Evolutionary conservation across 1,139 yeast genomes (phyloP), one percentile per base, ranked within the genome.

Genomic region (Sugiyamaella grinbergsii): DNA sequence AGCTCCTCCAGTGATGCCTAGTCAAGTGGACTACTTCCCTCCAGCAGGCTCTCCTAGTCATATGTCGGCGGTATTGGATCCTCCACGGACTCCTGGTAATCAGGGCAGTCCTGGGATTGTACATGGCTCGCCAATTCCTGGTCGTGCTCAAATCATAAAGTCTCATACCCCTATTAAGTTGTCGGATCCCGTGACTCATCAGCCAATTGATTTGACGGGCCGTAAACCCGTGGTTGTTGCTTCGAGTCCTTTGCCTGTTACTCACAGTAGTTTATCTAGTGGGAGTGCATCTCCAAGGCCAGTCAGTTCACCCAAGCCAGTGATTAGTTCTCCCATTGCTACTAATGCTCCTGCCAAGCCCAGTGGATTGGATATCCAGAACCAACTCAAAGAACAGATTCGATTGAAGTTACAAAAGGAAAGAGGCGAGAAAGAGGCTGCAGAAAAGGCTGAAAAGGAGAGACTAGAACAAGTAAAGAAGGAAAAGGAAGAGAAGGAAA

Each of bases 131-230:
- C 51, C 50, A 6, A 28, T 50, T n/a, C 46, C 54, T 18, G 45
- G 19, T 13, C 42, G 54, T 22, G 19, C 38, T 16, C 48, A 42
- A 13, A 54, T 59, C 8, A 37, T 45, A 22, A 58, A 59, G 49
- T 34, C 54, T 18, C 62, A 55, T 37, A 54, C 66, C 19, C 58
- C 65, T 13, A 60, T 62, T 54, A 61, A 58, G 51, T 53, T 62
- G 45, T 54, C 62, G 36, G 66, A 62, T 49, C 66, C 66, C 4
- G 52, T 51, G 18, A 62, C 66, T 24, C 60, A 58, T 45, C 58
- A 59, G 52, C 65, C 64, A 26, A 62, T 62, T 33, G 62, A 59
- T 42, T 51, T 62, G 53, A 42, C 51, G 8, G 45, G 29, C 20
- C 43, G 53, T 16, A 46, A 44, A 7, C 43, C 56, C 11, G 29